Base-by-base conservation (phyloP, 805 yeast genomes). In the Teunomyces atbi region DNA sequence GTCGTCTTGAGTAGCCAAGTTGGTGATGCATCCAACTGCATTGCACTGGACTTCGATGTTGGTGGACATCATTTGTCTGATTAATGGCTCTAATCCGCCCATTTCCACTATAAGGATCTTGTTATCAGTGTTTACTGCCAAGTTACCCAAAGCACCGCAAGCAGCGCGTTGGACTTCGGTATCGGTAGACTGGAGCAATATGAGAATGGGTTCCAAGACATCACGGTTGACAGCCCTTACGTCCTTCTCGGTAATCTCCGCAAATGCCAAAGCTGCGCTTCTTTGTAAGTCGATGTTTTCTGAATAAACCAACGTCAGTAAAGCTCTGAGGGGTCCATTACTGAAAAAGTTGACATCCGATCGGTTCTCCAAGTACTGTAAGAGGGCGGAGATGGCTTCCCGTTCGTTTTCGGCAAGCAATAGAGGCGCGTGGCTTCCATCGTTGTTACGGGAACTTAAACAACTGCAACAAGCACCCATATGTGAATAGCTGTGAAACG, bases 1-100 rank as follows among this genome's bases (percentile, higher is more conserved):
- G 60, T 89, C 96, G 68, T 94, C 99, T 69, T 89, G 96, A 5
- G 99, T 94, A 6, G 99, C 99, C 66, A 94, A 79, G 64, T 94
- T 94, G 30, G 99, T 94, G 61, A 94, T 91, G 66, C 99, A 94
- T 13, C 99, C 99, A 47, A 94, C 99, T 2, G 99, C 99, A 64
- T 94, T 94, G 68, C 99, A 94, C 70, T 94, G 99, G 33, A 94
- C 98, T 67, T 94, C 99, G 48, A 94, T 96, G 61, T 94, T 94
- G 45, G 94, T 81, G 35, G 96, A 86, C 86, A 89, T 86, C 99
- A 94, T 94, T 70, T 94, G 99, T 66, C 95, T 84, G 58, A 94
- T 94, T 39, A 94, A 79, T 4, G 98, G 98, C 53, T 91, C 96
- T 47, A 94, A 78, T 2, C 98, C 99, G 23, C 98, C 98, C 97